Evolutionary conservation across 148 eudicot genomes (phyloP).

Genomic region (Hydrangea macrophylla): DNA sequence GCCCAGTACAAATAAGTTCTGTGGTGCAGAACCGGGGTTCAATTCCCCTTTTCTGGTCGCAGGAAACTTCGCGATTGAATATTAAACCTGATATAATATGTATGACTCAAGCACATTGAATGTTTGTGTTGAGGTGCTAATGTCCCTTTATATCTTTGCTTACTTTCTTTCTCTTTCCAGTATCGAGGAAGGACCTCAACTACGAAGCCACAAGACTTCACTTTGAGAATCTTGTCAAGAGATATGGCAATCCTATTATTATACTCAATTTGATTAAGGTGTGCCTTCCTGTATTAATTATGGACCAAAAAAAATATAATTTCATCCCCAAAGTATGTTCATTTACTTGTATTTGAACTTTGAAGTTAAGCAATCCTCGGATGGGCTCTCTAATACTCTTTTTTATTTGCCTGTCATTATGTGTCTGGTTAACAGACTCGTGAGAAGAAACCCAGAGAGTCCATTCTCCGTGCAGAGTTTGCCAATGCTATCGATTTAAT

Average conservation of each 20-base stretch:
- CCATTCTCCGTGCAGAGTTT: conserved; percentile 80
- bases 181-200: conserved; percentile 48
- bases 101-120: conserved; percentile 27
- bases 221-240: conserved; percentile 56
- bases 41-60: conserved; percentile 97
- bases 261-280: conserved; percentile 85
- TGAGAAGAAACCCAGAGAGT: conserved; percentile 79
- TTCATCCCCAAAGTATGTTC: neutral
- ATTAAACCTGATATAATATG: conserved; percentile 83
- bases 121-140: neutral
- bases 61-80: conserved; percentile 92
- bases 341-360: no score
- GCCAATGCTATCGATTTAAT: conserved; percentile 73
- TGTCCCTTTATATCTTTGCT: conserved; percentile 9
- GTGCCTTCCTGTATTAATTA: conserved; percentile 2
- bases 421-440: conserved; percentile 58
- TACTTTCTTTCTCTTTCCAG: conserved; percentile 38
- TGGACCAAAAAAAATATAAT: neutral
- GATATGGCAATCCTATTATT: conserved; percentile 82
- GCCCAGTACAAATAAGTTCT: conserved; percentile 66
- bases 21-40: conserved; percentile 96
- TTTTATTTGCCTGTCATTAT: neutral
- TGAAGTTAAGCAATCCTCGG: neutral
- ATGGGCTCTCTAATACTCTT: neutral
- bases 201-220: conserved; percentile 72